Evolutionary conservation across 208 protist genomes (phyloP).

Genomic region (Leishmania major): DNA sequence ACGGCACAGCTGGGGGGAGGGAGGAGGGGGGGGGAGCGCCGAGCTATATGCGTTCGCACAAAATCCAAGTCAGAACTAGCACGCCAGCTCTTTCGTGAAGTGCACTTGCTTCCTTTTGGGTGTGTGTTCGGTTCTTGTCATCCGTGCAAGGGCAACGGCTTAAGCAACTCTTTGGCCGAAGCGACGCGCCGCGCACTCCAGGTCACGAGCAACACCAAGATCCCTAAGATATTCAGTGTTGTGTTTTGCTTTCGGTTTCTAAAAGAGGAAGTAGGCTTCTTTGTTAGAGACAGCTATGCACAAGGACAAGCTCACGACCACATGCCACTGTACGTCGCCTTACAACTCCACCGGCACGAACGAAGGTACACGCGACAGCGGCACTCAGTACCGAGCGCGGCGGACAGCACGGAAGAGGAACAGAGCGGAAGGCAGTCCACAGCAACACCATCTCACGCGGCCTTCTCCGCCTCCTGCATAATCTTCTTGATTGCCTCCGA

Average conservation of each 20-base stretch:
- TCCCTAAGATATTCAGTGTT: neutral
- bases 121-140: no score
- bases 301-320: neutral
- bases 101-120: neutral
- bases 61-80: neutral
- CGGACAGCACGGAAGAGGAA: neutral
- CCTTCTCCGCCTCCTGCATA: conserved; percentile 13
- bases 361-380: neutral
- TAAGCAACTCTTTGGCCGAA: neutral
- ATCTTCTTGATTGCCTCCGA: conserved; percentile 50
- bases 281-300: neutral
- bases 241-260: neutral
- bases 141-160: neutral
- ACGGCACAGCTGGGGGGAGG: neutral
- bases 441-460: neutral
- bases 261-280: neutral
- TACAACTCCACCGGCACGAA: neutral
- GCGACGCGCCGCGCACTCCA: neutral
- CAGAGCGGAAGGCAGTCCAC: neutral
- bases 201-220: neutral
- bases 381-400: neutral
- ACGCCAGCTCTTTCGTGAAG: neutral
- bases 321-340: neutral
- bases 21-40: neutral
- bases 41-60: neutral